phyloP scores from a whole-genome alignment of 768 basidiomycete genomes.

The Lactarius vividus region DNA sequence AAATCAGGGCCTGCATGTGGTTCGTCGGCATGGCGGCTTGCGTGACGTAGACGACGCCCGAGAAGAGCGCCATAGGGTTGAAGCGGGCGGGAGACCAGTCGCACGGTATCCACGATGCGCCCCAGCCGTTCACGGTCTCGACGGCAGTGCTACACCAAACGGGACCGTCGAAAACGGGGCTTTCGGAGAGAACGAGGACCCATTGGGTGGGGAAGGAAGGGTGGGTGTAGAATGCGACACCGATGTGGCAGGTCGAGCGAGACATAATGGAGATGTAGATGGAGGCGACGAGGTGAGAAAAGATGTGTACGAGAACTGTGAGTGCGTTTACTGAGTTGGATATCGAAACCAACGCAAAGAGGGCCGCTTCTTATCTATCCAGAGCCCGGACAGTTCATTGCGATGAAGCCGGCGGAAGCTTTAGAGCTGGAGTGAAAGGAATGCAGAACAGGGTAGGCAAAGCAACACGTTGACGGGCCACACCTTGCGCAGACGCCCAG shows the following conservation, averaged over 20 bases:
- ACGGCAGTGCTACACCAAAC: conserved; percentile 10
- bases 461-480: background rate
- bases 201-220: conserved; percentile 13
- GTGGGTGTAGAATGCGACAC: conserved; percentile 7
- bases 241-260: conserved; percentile 9
- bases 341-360: background rate
- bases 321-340: background rate
- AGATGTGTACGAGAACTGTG: background rate
- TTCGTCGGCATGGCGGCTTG: background rate
- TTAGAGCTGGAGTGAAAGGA: background rate
- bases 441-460: background rate
- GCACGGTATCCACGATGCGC: conserved; percentile 3
- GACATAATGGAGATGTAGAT: background rate
- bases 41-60: conserved; percentile 4
- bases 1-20: background rate
- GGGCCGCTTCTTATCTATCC: background rate
- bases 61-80: conserved; percentile 6
- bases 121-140: conserved; percentile 16
- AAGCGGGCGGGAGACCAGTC: conserved; percentile 3
- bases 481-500: background rate
- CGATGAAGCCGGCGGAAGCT: background rate
- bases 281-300: background rate
- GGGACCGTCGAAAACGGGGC: conserved; percentile 1
- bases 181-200: conserved; percentile 9
- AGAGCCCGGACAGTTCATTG: background rate